phyloP scores from a whole-genome alignment of 345 rosid species.

The Populus tremula region DNA sequence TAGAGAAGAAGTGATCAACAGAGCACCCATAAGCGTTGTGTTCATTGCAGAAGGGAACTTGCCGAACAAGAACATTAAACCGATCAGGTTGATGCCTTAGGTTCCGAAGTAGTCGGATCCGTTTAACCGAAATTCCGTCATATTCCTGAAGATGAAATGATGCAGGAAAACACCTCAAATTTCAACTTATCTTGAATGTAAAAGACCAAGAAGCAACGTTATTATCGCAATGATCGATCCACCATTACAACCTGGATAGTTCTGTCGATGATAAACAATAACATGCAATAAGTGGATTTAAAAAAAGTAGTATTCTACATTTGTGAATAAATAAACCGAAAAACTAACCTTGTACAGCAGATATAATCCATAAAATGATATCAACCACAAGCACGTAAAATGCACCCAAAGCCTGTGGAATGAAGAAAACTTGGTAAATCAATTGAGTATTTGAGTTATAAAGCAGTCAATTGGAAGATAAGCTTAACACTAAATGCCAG shows the following conservation, averaged over 20 bases:
- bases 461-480: no score
- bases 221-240: conserved; percentile 6
- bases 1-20: conserved; percentile 82
- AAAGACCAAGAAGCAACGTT: conserved; percentile 15
- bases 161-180: conserved; percentile 30
- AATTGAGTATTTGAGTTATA: background rate
- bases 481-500: no score
- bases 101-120: conserved; percentile 55
- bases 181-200: conserved; percentile 18
- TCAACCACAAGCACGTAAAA: conserved; percentile 72
- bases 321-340: background rate
- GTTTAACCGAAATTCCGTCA: conserved; percentile 50
- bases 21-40: conserved; percentile 55
- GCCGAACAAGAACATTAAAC: conserved; percentile 69
- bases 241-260: conserved; percentile 4
- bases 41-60: conserved; percentile 63
- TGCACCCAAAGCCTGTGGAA: conserved; percentile 85
- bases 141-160: conserved; percentile 64
- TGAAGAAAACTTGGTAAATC: background rate
- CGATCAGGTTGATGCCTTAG: conserved; percentile 68
- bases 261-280: background rate
- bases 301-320: no score
- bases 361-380: conserved; percentile 68
- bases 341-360: conserved; percentile 61
- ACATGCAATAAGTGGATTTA: no score